These are phyloP conservation scores for Xylona heveae DNA, from an alignment of 495 filamentous ascomycete species.

Conservation along the genomic window DNA sequence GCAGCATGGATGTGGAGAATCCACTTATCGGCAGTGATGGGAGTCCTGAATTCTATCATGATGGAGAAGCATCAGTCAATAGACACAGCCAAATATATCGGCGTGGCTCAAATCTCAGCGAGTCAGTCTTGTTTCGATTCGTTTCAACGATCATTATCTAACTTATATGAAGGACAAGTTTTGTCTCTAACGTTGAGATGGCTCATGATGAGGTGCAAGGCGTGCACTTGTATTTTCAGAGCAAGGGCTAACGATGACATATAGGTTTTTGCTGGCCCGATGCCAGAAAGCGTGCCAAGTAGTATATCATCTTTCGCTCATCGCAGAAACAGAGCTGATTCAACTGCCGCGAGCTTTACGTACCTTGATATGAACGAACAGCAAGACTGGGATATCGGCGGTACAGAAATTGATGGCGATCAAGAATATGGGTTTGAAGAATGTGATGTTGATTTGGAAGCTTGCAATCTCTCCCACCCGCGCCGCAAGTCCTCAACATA, in stretches of 20 bases:
- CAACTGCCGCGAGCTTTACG: conserved; percentile 71
- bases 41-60: no score
- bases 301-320: conserved; percentile 76
- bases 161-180: conserved; percentile 31
- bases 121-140: conserved; percentile 16
- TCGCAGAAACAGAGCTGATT: conserved; percentile 51
- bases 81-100: conserved; percentile 15
- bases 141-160: neutral
- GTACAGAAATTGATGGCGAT: conserved; percentile 29
- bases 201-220: conserved; percentile 65
- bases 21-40: no score
- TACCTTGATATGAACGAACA: conserved; percentile 49
- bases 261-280: conserved; percentile 78
- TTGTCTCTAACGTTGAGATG: conserved; percentile 96
- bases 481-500: conserved; percentile 32
- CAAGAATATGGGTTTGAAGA: conserved; percentile 26
- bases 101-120: conserved; percentile 58
- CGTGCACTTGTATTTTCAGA: neutral
- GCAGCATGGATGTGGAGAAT: no score
- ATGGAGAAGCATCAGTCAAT: no score
- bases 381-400: conserved; percentile 29
- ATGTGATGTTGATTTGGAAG: conserved; percentile 17
- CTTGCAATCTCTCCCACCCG: conserved; percentile 17
- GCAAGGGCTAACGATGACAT: conserved; percentile 5
- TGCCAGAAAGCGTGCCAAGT: conserved; percentile 85